Conservation (phyloP, 768 basidiomycete species). For the Amanita pallidorosea region DNA sequence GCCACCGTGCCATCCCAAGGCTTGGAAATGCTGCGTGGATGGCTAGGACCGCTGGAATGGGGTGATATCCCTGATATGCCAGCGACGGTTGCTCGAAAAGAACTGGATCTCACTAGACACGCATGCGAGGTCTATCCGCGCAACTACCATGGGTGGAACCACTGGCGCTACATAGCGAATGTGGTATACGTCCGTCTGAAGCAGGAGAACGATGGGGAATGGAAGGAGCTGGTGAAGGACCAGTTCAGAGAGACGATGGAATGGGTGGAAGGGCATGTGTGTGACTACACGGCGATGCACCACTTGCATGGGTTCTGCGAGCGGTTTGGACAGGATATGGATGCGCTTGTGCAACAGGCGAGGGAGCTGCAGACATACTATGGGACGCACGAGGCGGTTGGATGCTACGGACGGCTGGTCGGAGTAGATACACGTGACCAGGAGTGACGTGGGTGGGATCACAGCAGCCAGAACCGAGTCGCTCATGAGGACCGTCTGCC, state of each 20-base stretch:
- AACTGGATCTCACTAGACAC: slow-evolving; percentile 33
- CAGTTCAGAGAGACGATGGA: slow-evolving; percentile 26
- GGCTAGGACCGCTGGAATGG: slow-evolving; percentile 16
- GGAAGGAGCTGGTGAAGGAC: slow-evolving; percentile 22
- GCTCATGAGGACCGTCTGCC: neutral
- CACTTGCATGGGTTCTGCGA: slow-evolving; percentile 24
- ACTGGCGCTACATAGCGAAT: slow-evolving; percentile 42
- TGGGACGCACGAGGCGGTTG: neutral
- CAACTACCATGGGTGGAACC: slow-evolving; percentile 68
- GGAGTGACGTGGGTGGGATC: slow-evolving; percentile 2
- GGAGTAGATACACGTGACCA: slow-evolving; percentile 3
- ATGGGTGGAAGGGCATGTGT: slow-evolving; percentile 58
- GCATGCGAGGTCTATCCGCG: slow-evolving; percentile 58
- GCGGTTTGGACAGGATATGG: slow-evolving; percentile 2
- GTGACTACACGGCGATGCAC: slow-evolving; percentile 58
- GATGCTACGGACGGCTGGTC: neutral
- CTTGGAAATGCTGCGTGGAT: slow-evolving; percentile 7
- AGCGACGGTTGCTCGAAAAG: slow-evolving; percentile 25
- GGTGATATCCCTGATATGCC: slow-evolving; percentile 23
- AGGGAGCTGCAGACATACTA: neutral
- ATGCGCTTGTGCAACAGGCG: neutral
- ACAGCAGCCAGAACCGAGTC: neutral
- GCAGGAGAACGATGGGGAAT: slow-evolving; percentile 10
- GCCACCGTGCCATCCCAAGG: neutral
- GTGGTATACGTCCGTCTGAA: slow-evolving; percentile 14